Base-by-base conservation (phyloP, 2,329 filamentous ascomycete species). In the Diaporthe velutina region DNA sequence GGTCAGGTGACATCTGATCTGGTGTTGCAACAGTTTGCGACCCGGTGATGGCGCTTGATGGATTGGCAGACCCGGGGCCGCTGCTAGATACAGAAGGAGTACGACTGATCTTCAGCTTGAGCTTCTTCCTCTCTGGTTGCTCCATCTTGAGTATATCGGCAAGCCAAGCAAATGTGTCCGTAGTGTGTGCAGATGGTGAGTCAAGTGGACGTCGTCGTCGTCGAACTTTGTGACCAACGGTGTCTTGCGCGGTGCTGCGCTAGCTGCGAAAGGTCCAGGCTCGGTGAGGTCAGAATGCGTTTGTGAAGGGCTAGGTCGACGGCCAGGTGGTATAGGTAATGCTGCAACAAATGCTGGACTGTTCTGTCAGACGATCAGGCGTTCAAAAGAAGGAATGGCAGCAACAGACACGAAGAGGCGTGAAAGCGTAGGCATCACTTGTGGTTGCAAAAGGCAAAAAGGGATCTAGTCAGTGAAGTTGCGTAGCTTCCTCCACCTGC, bases 91-190 rank as follows among this genome's bases (percentile, higher is more conserved):
- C n/a, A 35, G 75, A 76, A 30, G 67, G 42, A 22, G 40, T 72
- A 64, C 74, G 58, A 60, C 55, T 74, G 54, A 74, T 76, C 70
- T 76, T 76, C 58, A 76, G 55, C 68, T 76, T 76, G 38, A 76
- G 68, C 13, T 68, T 74, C 35, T 76, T 76, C 35, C 48, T 68
- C 50, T 76, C 74, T 25, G 75, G n/a, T 17, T 52, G 70, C 35
- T 76, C 75, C 75, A 76, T 76, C 19, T 48, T 76, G 68, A 4
- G 12, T 19, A 10, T 40, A 22, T 30, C 22, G n/a, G 7, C 9
- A 40, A 40, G 45, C 33, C n/a, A 54, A 50, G n/a, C n/a, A n/a
- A 40, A 33, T 19, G n/a, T 17, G 35, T 28, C 5, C n/a, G 25
- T 30, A 28, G 33, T 9, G 13, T 40, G 38, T 45, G 13, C 42